Base-by-base conservation (phyloP, 2,329 filamentous ascomycete species). In the Aspergillus pseudotamarii region DNA sequence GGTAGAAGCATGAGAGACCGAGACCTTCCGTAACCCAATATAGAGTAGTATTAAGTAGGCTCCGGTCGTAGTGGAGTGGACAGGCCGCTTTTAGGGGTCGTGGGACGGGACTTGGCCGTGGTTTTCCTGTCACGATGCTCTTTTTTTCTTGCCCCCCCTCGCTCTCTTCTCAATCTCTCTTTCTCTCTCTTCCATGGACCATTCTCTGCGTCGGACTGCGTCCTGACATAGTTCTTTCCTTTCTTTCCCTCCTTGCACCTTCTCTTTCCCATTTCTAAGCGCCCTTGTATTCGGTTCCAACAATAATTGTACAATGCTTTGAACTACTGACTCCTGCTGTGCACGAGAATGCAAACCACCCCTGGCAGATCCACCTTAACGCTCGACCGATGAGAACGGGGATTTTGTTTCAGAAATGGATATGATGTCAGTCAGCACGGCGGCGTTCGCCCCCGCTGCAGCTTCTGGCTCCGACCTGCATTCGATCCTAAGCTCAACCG, bases 391-490 rank as follows among this genome's bases (percentile, higher is more conserved):
- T 63, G 65, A 68, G 56, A 64, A 66, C 62, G 57, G 59, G 48
- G 50, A 59, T 61, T 36, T 56, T 50, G 21, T 57, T 53, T 55
- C 51, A 16, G 60, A 64, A 58, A 75, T 74, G 72, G 71, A 76
- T 57, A 72, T 71, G 61, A 75, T 76, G 72, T 70, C 73, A 59
- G 57, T 68, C 62, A 71, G 71, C n/a, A 66, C 68, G 21, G 66
- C 68, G 34, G 67, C 72, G 19, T 74, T 75, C 55, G 59, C 63
- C 30, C 64, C 64, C 46, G 69, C 71, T 61, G 64, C 70, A 57
- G 66, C 72, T 58, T 75, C 75, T 50, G 73, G 72, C 57, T 75
- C 74, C 61, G 75, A 76, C 63, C 59, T 74, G 32, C 73, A 76
- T 66, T 76, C 75, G 57, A 74, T 70, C 55, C 64, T 74, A 60